Evolutionary conservation across 163 green algal genomes (phyloP).

Genomic region (Scenedesmus sp.): DNA sequence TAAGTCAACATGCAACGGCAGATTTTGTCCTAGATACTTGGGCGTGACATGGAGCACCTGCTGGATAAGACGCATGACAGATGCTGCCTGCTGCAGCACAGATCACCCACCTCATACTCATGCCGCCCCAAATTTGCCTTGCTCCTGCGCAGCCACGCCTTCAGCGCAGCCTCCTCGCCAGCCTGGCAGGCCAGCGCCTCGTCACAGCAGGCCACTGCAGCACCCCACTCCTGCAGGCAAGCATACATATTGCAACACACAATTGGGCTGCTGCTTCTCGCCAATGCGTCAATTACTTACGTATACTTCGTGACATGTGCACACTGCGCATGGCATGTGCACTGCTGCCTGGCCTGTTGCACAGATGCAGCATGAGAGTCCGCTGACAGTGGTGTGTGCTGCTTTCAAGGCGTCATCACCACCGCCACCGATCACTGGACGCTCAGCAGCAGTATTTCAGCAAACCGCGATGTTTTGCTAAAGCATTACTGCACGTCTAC

Average conservation of each 20-base stretch:
- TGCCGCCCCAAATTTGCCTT: slow-evolving; percentile 38
- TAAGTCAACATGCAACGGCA: not conserved
- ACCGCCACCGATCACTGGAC: not conserved
- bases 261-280: too few relatives aligned
- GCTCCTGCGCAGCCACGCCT: slow-evolving; percentile 34
- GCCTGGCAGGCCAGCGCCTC: slow-evolving; percentile 5
- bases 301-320: too few relatives aligned
- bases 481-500: not conserved
- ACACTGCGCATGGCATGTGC: too few relatives aligned
- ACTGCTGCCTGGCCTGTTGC: too few relatives aligned
- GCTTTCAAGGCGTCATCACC: too few relatives aligned
- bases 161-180: not conserved
- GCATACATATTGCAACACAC: not conserved
- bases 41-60: too few relatives aligned
- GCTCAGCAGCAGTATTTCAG: not conserved
- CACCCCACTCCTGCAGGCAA: slow-evolving; percentile 43
- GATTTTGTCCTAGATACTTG: not conserved
- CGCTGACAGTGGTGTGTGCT: too few relatives aligned
- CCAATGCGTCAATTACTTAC: too few relatives aligned
- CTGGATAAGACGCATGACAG: too few relatives aligned
- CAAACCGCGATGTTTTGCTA: not conserved
- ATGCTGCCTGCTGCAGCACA: not conserved
- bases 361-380: too few relatives aligned
- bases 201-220: slow-evolving; percentile 24
- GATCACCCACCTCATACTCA: slow-evolving; percentile 36